A percentile compares a stretch with the other conserved stretches of the same genome.
Evolutionary conservation across 2,329 filamentous ascomycete species (phyloP).

Genomic region (Xylariaceae sp.): DNA sequence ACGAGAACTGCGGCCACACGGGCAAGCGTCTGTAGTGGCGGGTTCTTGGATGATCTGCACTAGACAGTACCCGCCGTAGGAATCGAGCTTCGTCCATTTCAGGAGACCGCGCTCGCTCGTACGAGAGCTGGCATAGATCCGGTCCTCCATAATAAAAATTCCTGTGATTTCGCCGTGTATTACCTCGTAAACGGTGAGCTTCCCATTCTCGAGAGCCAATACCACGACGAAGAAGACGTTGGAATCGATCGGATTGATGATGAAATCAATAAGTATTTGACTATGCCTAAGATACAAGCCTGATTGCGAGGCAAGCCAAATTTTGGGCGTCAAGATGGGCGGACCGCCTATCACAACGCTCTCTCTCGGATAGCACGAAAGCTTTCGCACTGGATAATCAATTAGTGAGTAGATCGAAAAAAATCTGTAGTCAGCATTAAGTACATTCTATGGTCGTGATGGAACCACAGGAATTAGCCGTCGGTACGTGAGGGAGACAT

Average conservation of each 20-base stretch:
- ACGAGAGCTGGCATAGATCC: constrained; percentile 16
- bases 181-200: constrained; percentile 27
- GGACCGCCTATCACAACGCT: constrained; percentile 19
- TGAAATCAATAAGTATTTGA: constrained; percentile 29
- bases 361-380: constrained; percentile 21
- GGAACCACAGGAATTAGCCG: not conserved
- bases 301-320: constrained; percentile 21
- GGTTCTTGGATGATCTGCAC: constrained; percentile 23
- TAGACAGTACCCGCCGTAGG: constrained; percentile 30
- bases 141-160: constrained; percentile 21
- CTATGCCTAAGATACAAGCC: constrained; percentile 18
- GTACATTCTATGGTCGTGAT: constrained; percentile 3
- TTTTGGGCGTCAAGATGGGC: constrained; percentile 17
- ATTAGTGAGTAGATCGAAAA: too few relatives aligned
- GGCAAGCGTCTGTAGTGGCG: constrained; percentile 6
- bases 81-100: constrained; percentile 31
- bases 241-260: constrained; percentile 24
- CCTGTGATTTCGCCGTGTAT: constrained; percentile 18
- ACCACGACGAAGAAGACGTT: constrained; percentile 29
- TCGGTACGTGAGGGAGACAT: not conserved
- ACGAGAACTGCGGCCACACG: constrained; percentile 14
- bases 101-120: constrained; percentile 22
- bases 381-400: constrained; percentile 9
- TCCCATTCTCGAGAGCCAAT: constrained; percentile 14
- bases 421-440: too few relatives aligned